Evolutionary conservation across 2,329 filamentous ascomycete genomes (phyloP).

Genomic region (Aureobasidium sp.): DNA sequence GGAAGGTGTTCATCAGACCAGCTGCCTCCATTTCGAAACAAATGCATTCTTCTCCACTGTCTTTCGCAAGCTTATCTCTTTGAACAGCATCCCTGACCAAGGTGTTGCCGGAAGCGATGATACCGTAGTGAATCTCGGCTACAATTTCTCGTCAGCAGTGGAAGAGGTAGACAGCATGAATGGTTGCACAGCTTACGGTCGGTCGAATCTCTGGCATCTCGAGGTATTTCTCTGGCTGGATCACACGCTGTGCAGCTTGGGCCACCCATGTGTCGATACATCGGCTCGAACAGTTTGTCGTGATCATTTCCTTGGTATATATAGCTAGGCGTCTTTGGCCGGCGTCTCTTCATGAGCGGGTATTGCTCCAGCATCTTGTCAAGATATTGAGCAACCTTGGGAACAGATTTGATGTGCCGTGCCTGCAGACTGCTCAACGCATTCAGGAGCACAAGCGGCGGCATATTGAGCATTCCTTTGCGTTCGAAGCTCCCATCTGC

Average conservation of each 20-base stretch:
- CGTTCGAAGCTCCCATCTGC: slow-evolving; percentile 15
- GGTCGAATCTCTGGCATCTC: background rate
- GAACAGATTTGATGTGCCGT: background rate
- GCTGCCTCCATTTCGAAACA: slow-evolving; percentile 20
- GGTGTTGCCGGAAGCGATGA: slow-evolving; percentile 33
- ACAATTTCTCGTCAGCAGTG: too few species aligned
- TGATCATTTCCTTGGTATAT: background rate
- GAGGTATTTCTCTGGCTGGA: background rate
- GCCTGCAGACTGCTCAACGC: background rate
- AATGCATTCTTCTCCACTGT: slow-evolving; percentile 8
- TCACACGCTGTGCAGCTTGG: background rate
- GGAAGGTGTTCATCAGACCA: slow-evolving; percentile 13
- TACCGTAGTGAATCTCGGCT: slow-evolving; percentile 30
- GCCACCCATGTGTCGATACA: background rate
- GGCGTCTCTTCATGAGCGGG: background rate
- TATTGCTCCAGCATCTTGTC: background rate
- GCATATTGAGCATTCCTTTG: slow-evolving; percentile 19
- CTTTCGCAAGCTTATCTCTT: slow-evolving; percentile 11
- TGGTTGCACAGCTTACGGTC: slow-evolving; percentile 16
- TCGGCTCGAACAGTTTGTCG: background rate
- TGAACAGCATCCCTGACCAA: slow-evolving; percentile 7
- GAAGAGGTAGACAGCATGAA: too few species aligned
- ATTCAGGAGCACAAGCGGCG: background rate
- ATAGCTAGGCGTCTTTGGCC: background rate
- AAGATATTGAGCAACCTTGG: background rate